These are phyloP conservation scores for Boletus mariae DNA, from an alignment of 1,284 basidiomycete species.

Conservation along the genomic window DNA sequence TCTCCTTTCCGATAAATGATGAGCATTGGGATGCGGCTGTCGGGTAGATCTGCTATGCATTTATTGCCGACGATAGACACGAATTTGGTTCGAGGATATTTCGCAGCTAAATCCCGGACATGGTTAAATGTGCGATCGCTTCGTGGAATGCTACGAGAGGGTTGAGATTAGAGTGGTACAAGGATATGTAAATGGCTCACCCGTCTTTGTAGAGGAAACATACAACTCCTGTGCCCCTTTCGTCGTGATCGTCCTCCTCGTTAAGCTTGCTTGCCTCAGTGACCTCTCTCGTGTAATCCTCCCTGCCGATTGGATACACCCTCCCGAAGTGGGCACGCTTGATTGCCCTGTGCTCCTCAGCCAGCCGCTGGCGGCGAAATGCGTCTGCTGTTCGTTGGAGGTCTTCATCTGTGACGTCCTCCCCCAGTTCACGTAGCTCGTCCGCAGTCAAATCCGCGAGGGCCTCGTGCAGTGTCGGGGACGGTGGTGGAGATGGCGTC, in stretches of 20 bases:
- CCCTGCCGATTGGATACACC: conserved; percentile 86
- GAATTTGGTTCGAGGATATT: conserved; percentile 91
- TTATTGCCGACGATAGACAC: conserved; percentile 94
- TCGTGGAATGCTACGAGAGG: conserved; percentile 58
- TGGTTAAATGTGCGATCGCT: conserved; percentile 77
- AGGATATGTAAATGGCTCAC: conserved; percentile 40
- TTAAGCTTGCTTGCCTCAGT: conserved; percentile 84
- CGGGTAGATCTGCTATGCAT: conserved; percentile 95
- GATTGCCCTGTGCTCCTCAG: conserved; percentile 60
- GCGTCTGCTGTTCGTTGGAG: conserved; percentile 74
- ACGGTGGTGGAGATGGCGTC: conserved; percentile 70
- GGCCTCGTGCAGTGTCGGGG: conserved; percentile 60
- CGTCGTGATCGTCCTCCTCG: conserved; percentile 62
- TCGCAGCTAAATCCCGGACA: conserved; percentile 69
- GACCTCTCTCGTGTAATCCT: conserved; percentile 93
- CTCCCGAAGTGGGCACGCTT: conserved; percentile 77
- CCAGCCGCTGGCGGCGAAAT: conserved; percentile 65
- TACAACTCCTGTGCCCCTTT: conserved; percentile 79
- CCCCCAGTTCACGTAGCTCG: conserved; percentile 67
- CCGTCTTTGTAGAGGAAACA: conserved; percentile 90
- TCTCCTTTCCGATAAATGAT: conserved; percentile 92
- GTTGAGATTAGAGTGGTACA: conserved; percentile 3
- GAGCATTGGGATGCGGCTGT: conserved; percentile 87
- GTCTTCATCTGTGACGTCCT: conserved; percentile 72
- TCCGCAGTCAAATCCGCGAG: conserved; percentile 64